Evolutionary conservation across 352 stramenopile genomes (phyloP).

Genomic region (Pythium diclinum): DNA sequence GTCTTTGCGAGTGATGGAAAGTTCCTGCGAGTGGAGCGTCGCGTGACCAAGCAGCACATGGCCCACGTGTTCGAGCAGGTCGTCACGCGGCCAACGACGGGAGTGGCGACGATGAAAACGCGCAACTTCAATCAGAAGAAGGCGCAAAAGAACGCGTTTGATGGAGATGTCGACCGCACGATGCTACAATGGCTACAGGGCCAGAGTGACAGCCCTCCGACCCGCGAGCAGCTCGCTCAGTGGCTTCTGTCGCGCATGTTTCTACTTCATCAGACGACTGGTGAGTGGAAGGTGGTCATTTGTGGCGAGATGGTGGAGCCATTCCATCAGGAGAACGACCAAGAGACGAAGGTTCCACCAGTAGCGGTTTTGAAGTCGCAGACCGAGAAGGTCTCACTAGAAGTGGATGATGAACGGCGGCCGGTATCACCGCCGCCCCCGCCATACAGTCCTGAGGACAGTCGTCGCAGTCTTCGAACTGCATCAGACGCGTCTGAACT

Average conservation of each 20-base stretch:
- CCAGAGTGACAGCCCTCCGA: constrained; percentile 28
- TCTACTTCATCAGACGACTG: constrained; percentile 13
- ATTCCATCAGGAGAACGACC: neutral
- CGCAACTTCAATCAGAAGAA: constrained; percentile 4
- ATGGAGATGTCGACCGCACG: constrained; percentile 34
- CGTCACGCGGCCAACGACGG: constrained; percentile 9
- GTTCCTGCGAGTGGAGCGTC: constrained; percentile 9
- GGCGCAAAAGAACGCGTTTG: neutral
- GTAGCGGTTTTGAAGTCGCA: too few relatives aligned
- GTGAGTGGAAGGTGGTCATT: constrained; percentile 1
- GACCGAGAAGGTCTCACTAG: too few relatives aligned
- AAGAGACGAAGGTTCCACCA: neutral
- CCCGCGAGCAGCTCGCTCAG: constrained; percentile 42
- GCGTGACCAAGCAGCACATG: constrained; percentile 55
- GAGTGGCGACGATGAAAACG: neutral
- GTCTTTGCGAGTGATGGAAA: neutral
- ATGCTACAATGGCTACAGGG: constrained; percentile 36
- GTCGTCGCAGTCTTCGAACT: constrained; percentile 9
- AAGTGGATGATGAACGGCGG: neutral
- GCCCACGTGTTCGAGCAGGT: constrained; percentile 37
- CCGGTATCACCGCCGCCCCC: constrained; percentile 7
- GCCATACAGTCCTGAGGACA: constrained; percentile 7
- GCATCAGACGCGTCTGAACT: constrained; percentile 4
- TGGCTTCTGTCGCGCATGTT: constrained; percentile 64
- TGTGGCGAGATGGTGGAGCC: constrained; percentile 1